Percentiles rank a stretch among this genome's conserved stretches.
These are phyloP conservation scores for Gonapodya prolifera DNA, from an alignment of 192 early-diverging fungal genomes.

Conservation along the genomic window DNA sequence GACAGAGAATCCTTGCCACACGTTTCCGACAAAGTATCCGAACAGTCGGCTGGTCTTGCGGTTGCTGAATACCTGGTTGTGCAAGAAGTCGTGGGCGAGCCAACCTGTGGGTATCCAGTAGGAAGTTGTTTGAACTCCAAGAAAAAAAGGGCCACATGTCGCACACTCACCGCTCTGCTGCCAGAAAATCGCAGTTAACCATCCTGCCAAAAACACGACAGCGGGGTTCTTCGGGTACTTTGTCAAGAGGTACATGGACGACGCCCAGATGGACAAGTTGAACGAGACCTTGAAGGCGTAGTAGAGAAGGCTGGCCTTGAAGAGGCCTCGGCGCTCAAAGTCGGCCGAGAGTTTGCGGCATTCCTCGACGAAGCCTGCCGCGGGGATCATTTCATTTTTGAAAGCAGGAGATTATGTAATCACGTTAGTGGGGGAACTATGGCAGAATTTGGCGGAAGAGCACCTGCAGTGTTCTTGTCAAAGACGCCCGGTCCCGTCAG, in stretches of 20 bases:
- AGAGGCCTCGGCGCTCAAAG: conserved; percentile 40
- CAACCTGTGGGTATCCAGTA: no score
- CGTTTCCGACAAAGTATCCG: conserved; percentile 56
- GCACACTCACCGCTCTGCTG: conserved; percentile 56
- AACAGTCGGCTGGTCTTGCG: conserved; percentile 45
- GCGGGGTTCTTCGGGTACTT: conserved; percentile 36
- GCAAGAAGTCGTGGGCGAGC: conserved; percentile 70
- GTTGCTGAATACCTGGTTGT: conserved; percentile 67
- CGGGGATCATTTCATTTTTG: neutral
- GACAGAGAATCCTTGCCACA: conserved; percentile 66
- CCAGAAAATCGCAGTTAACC: conserved; percentile 58
- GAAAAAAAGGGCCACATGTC: no score
- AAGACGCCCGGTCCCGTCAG: no score
- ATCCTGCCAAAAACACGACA: conserved; percentile 38
- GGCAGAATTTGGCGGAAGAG: no score
- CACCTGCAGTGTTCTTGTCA: no score
- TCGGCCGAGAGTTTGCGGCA: conserved; percentile 40
- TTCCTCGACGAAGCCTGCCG: conserved; percentile 42
- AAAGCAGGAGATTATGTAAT: no score
- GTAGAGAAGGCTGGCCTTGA: conserved; percentile 54
- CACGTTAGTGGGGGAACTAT: no score
- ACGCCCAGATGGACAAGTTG: conserved; percentile 33
- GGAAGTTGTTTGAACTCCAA: no score
- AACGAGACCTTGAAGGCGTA: conserved; percentile 46
- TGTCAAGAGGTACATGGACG: conserved; percentile 34